Evolutionary conservation across 108 stramenopile species (phyloP).

Genomic region (Skeletonema costatum): DNA sequence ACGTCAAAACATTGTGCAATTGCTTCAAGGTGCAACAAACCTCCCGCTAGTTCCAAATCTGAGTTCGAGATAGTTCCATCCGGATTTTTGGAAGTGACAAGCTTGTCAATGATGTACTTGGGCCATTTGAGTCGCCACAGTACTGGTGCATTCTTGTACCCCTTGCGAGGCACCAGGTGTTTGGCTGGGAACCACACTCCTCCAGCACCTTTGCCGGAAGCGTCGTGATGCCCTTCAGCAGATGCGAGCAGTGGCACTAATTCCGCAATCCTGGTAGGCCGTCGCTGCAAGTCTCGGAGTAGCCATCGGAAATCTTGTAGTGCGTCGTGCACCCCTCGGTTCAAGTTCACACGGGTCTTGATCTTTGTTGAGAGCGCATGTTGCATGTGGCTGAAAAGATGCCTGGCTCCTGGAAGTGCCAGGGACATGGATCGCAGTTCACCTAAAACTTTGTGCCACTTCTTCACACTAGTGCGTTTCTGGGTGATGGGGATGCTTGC

Average conservation of each 20-base stretch:
- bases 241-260: conserved; percentile 30
- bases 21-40: background rate
- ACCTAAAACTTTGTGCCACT: conserved; percentile 42
- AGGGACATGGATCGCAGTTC: conserved; percentile 51
- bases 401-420: conserved; percentile 37
- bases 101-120: background rate
- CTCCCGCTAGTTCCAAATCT: background rate
- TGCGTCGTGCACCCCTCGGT: background rate
- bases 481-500: background rate
- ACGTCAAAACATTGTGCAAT: conserved; percentile 10
- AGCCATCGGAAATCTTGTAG: background rate
- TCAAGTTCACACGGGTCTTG: background rate
- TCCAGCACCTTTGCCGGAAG: conserved; percentile 11
- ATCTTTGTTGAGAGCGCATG: conserved; percentile 29
- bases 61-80: background rate
- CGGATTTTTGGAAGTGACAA: conserved; percentile 1
- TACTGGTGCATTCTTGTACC: background rate
- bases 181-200: background rate
- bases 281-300: background rate
- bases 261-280: conserved; percentile 49
- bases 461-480: background rate
- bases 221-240: conserved; percentile 30
- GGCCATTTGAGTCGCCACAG: background rate
- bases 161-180: background rate
- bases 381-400: conserved; percentile 45